Evolutionary conservation across 306 rosid species (phyloP), one percentile per base, ranked within the genome.

Genomic region (Luffa acutangula): DNA sequence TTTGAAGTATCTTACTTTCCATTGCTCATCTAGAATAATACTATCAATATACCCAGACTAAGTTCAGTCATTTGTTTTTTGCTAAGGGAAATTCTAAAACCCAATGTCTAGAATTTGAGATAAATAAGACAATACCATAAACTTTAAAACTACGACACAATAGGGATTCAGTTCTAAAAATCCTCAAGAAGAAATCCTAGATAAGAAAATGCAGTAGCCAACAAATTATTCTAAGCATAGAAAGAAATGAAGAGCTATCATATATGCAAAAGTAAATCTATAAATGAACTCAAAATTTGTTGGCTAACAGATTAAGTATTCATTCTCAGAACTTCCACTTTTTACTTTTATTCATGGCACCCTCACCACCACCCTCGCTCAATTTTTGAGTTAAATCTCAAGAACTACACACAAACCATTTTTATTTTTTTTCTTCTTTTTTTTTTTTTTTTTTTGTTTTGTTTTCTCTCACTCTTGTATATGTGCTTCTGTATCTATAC

Each of bases 11-110:
- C 14, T 7, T 67, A 17, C 25, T 67, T 41, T 67, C 34, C 75
- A n/a, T 79, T 88, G 96, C 75, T 93, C 97, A 78, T 91, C 97
- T 81, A 93, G 94, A 76, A 91, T 70, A 77, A 91, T 25, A 1
- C 97, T 82, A 93, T 81, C 18, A 91, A 89, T 81, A 89, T 83
- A 53, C 91, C 90, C 82, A 88, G 69, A 86, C 87, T 90, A 71
- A 89, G 41, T 77, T 92, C 95, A 41, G 95, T 89, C 97, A 92
- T 90, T 12, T 62, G 74, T 80, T 5, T 69, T 46, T 53, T 42
- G 9, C 45, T 45, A 33, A 60, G 49, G 65, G n/a, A 84, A 70
- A 81, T 63, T 37, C 46, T 48, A 77, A 79, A 60, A 45, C 14
- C 52, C 52, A 48, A 48, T 9, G 11, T 11, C 52, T 48, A 11